phyloP scores from a whole-genome alignment of 805 yeast genomes.

The Torulaspora microellipsoides region DNA sequence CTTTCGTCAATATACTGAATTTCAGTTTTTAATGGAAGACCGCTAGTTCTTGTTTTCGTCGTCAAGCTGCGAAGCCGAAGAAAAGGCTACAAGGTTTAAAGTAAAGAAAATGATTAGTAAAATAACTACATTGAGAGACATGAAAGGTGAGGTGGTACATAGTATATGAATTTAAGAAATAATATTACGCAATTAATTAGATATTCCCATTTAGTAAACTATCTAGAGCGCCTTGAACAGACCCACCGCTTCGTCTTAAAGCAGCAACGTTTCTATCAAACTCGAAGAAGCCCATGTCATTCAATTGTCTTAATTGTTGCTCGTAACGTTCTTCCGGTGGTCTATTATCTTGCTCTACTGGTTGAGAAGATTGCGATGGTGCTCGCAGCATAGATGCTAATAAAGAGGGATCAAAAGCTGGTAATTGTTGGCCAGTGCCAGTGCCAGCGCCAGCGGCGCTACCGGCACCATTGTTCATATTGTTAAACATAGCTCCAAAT shows the following conservation, averaged over 20 bases:
- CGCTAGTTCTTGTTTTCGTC: no score
- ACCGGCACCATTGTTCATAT: constrained; percentile 20
- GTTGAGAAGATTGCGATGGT: constrained; percentile 13
- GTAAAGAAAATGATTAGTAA: no score
- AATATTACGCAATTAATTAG: constrained; percentile 19
- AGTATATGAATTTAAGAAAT: background rate
- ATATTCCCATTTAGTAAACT: constrained; percentile 64
- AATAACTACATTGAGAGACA: no score
- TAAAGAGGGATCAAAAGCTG: constrained; percentile 47
- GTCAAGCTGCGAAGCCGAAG: no score
- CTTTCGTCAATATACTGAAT: no score
- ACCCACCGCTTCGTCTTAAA: constrained; percentile 91
- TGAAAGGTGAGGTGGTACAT: no score
- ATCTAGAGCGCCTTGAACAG: constrained; percentile 95
- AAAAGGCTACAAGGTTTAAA: no score
- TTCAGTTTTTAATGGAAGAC: no score
- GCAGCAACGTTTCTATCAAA: constrained; percentile 91
- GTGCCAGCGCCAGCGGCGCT: constrained; percentile 25
- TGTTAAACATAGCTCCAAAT: constrained; percentile 36
- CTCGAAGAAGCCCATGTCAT: constrained; percentile 84
- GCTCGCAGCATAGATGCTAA: constrained; percentile 42
- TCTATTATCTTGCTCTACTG: constrained; percentile 46
- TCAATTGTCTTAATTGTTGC: constrained; percentile 64
- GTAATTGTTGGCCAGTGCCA: constrained; percentile 22
- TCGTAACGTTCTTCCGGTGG: constrained; percentile 81